These are phyloP conservation scores for Clonostachys chloroleuca DNA, from an alignment of 2,329 filamentous ascomycete genomes.

Conservation along the genomic window DNA sequence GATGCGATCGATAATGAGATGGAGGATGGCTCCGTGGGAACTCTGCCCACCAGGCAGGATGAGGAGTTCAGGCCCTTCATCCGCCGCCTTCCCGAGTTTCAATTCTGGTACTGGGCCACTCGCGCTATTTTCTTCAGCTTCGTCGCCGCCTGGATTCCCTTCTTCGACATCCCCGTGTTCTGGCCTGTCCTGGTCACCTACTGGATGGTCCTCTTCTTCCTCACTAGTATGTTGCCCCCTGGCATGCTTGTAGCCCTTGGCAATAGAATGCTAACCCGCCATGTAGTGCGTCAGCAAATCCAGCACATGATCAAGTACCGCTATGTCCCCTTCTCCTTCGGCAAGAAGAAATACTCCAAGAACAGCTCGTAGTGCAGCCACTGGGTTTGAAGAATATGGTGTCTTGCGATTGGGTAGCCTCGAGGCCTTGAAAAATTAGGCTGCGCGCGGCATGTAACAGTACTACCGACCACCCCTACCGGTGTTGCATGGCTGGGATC, in stretches of 20 bases:
- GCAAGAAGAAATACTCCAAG: conserved; percentile 78
- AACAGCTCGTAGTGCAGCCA: conserved; percentile 37
- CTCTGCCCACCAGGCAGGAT: conserved; percentile 89
- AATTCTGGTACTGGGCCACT: conserved; percentile 98
- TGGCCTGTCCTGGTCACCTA: conserved; percentile 98
- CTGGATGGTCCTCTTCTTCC: conserved; percentile 92
- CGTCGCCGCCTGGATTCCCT: conserved; percentile 83
- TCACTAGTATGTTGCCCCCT: conserved; percentile 71
- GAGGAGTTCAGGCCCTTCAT: conserved; percentile 99
- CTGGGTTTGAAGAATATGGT: too few relatives aligned
- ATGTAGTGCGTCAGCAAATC: conserved; percentile 94
- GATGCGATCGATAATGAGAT: conserved; percentile 89
- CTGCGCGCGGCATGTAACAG: too few relatives aligned
- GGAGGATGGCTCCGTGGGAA: conserved; percentile 81
- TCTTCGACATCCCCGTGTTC: conserved; percentile 98
- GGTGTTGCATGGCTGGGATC: too few relatives aligned
- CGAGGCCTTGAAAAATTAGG: too few relatives aligned
- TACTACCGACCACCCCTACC: too few relatives aligned
- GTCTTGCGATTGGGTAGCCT: too few relatives aligned
- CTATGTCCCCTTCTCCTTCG: conserved; percentile 90
- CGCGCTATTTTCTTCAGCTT: conserved; percentile 81
- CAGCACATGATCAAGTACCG: conserved; percentile 99
- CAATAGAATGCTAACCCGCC: conserved; percentile 1
- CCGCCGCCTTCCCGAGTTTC: conserved; percentile 93
- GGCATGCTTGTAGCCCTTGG: not conserved